Evolutionary conservation across 2,329 filamentous ascomycete species (phyloP), one percentile per base, ranked within the genome.

Genomic region (Septoria petroselini): DNA sequence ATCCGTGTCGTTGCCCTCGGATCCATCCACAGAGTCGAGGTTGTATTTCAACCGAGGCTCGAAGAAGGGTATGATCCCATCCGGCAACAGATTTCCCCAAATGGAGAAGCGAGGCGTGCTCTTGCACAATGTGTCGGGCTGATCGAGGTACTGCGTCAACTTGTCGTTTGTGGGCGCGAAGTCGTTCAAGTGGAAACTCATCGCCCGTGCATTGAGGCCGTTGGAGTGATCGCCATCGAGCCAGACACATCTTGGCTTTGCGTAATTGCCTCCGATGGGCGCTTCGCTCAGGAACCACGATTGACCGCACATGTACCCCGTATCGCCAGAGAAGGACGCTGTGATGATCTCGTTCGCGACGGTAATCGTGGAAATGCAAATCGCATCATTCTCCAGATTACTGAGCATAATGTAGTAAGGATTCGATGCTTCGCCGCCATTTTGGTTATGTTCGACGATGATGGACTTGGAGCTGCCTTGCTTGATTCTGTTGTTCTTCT

Each of bases 171-270:
- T 34, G 27, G 41, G 29, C 1, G 41, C 27, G 12, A 44, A 17
- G 18, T 44, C 41, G 41, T 44, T 44, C 3, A 35, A 9, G 25
- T 44, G 41, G 30, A 44, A 44, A 18, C 41, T 44, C 29, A 44
- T 19, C 8, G 41, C 41, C 4, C 41, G 41, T 21, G 41, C 41
- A 18, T 44, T 44, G 27, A 44, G 21, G 17, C 30, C 30, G 30
- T 44, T 44, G 14, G 29, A 12, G 19, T 48, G 45, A 29, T 48
- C 38, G n/a, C 18, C 29, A 33, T 48, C 45, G 14, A 48, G 33
- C 45, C 45, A 48, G 35, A 39, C 35, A 35, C 45, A 48, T 17
- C 21, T 33, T 3, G 45, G 45, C 27, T 41, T 33, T 9, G 12
- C n/a, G 19, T 30, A 34, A 29, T 30, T 21, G 21, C 23, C 31